Percentiles rank a stretch among this genome's conserved stretches.
Conservation (phyloP, 2,329 filamentous ascomycete species). For the Orbilia blumenaviensis region DNA sequence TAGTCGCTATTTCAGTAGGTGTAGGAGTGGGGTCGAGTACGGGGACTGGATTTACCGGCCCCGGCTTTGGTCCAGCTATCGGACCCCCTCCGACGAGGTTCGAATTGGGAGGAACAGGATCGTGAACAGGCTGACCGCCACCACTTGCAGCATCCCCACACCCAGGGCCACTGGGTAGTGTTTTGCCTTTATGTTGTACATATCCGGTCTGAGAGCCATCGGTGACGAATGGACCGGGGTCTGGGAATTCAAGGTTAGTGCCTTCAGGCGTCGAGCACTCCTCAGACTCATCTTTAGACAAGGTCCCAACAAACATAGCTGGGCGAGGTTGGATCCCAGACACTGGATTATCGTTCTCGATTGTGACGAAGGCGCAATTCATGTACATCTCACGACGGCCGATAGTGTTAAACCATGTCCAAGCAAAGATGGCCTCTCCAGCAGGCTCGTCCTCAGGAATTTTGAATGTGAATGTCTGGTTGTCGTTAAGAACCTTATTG, state of each 20-base stretch:
- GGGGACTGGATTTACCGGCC: not conserved
- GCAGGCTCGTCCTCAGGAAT: slow-evolving; percentile 61
- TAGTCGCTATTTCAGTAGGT: not conserved
- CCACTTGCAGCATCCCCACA: slow-evolving; percentile 25
- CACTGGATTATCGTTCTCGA: slow-evolving; percentile 62
- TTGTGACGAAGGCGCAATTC: slow-evolving; percentile 78
- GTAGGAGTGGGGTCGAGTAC: not conserved
- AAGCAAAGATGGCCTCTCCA: slow-evolving; percentile 55
- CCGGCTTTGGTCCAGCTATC: slow-evolving; percentile 20
- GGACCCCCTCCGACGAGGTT: slow-evolving; percentile 4
- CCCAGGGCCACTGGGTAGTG: not conserved
- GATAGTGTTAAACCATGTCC: slow-evolving; percentile 80
- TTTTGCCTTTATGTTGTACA: slow-evolving; percentile 16
- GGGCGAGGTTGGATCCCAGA: not conserved
- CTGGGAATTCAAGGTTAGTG: slow-evolving; percentile 37
- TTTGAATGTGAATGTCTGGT: slow-evolving; percentile 76
- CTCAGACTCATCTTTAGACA: not conserved
- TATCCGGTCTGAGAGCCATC: slow-evolving; percentile 9
- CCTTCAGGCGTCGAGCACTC: slow-evolving; percentile 10
- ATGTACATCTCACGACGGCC: slow-evolving; percentile 88
- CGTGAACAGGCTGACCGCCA: slow-evolving; percentile 20
- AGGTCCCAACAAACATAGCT: slow-evolving; percentile 37
- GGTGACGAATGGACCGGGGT: slow-evolving; percentile 25
- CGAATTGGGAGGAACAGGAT: not conserved
- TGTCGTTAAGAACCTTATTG: slow-evolving; percentile 62